Evolutionary conservation across 1,284 basidiomycete genomes (phyloP).

Genomic region (Microbotryum silenes-acaulis): DNA sequence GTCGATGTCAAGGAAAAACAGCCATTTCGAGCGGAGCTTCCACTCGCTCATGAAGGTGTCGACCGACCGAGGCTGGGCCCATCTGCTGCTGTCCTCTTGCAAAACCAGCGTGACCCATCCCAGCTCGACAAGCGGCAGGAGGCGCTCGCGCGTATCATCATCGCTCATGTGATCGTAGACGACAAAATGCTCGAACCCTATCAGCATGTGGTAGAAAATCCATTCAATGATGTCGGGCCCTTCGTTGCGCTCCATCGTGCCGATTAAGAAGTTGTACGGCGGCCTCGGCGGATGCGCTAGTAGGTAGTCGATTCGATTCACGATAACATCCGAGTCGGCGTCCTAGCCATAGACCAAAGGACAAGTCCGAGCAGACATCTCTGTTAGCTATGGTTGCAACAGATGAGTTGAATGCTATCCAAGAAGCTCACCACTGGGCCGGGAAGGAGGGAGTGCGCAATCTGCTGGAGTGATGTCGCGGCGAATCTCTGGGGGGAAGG

Average conservation of each 20-base stretch:
- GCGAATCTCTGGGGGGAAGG: too few species aligned
- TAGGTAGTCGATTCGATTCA: background rate
- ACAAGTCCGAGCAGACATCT: background rate
- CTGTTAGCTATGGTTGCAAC: too few species aligned
- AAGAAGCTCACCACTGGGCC: too few species aligned
- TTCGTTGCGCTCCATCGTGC: background rate
- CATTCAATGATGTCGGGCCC: background rate
- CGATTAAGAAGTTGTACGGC: background rate
- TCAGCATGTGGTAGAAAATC: background rate
- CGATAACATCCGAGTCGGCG: background rate
- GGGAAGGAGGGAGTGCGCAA: too few species aligned
- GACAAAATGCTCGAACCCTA: background rate
- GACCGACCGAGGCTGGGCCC: background rate
- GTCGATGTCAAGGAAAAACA: slow-evolving; percentile 11
- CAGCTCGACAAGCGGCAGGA: slow-evolving; percentile 7
- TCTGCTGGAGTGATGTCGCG: too few species aligned
- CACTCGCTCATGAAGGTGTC: slow-evolving; percentile 2
- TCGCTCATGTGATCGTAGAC: slow-evolving; percentile 8
- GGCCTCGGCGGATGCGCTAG: too few species aligned
- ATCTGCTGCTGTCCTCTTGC: background rate
- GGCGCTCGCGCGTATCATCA: slow-evolving; percentile 1
- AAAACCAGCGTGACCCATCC: slow-evolving; percentile 7
- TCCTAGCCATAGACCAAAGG: background rate
- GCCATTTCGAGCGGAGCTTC: slow-evolving; percentile 1
- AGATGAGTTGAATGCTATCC: too few species aligned